Evolutionary conservation across 2,329 filamentous ascomycete genomes (phyloP).

Genomic region (Nothomitra cinnamomea): DNA sequence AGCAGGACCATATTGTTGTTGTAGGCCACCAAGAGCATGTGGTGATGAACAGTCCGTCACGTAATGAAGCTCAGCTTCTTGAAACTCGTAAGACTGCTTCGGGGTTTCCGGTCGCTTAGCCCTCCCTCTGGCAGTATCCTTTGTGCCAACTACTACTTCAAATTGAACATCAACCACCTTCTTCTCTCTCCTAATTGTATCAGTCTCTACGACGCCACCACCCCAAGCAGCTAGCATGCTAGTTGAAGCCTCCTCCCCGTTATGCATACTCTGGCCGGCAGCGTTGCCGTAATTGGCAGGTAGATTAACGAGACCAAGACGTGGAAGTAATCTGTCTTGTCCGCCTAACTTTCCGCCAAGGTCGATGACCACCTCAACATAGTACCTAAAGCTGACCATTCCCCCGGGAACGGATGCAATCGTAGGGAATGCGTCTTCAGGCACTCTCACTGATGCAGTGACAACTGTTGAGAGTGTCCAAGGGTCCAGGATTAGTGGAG

Average conservation of each 20-base stretch:
- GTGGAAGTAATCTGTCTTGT: slow-evolving; percentile 49
- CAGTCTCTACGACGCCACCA: slow-evolving; percentile 69
- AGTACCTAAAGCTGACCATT: slow-evolving; percentile 92
- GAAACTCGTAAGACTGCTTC: slow-evolving; percentile 16
- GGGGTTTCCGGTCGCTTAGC: slow-evolving; percentile 19
- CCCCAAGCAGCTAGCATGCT: slow-evolving; percentile 26
- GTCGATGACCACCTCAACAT: slow-evolving; percentile 83
- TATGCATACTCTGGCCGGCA: slow-evolving; percentile 18
- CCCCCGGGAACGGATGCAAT: slow-evolving; percentile 78
- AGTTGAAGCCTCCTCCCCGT: slow-evolving; percentile 14
- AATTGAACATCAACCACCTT: slow-evolving; percentile 78
- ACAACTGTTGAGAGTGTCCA: slow-evolving; percentile 60
- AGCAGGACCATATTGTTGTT: not conserved
- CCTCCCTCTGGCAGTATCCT: slow-evolving; percentile 48
- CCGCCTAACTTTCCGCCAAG: slow-evolving; percentile 70
- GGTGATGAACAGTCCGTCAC: too few relatives aligned
- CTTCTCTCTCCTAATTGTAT: slow-evolving; percentile 71
- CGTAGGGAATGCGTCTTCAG: slow-evolving; percentile 81
- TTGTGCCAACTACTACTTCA: slow-evolving; percentile 73
- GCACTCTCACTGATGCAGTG: slow-evolving; percentile 68
- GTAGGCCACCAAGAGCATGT: not conserved
- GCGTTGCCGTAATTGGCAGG: slow-evolving; percentile 25
- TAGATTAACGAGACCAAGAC: slow-evolving; percentile 32
- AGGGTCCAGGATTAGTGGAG: slow-evolving; percentile 78
- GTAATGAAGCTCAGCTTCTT: not conserved